Percentiles rank a stretch among this genome's conserved stretches.
phyloP scores from a whole-genome alignment of 306 rosid species.

The Trichosanthes truncata region DNA sequence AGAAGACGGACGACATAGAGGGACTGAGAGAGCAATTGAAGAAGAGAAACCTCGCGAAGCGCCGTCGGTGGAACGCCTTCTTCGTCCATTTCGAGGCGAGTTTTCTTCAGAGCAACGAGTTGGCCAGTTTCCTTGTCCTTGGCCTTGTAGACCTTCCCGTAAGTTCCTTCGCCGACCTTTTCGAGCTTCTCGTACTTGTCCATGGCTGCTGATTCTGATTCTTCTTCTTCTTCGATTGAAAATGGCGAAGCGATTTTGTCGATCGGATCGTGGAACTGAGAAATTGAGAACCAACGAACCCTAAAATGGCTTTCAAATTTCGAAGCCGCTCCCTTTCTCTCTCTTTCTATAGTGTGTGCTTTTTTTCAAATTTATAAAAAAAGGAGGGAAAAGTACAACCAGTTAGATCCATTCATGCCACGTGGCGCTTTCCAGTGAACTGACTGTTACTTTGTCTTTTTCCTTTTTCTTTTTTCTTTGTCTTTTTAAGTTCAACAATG shows the following conservation, averaged over 20 bases:
- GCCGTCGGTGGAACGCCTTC: constrained; percentile 96
- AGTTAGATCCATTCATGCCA: not conserved
- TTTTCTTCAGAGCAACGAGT: constrained; percentile 78
- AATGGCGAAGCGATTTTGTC: not conserved
- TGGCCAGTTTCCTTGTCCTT: constrained; percentile 67
- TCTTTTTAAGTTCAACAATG: no score
- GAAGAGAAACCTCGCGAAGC: constrained; percentile 81
- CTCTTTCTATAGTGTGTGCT: not conserved
- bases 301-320: not conserved
- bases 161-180: constrained; percentile 96
- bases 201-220: constrained; percentile 24
- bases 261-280: not conserved
- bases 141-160: constrained; percentile 94
- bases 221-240: not conserved
- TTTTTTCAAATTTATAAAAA: constrained; percentile 1
- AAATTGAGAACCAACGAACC: not conserved
- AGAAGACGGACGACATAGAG: constrained; percentile 82
- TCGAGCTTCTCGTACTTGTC: constrained; percentile 92
- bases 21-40: constrained; percentile 86
- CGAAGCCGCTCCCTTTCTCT: not conserved
- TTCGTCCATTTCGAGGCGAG: constrained; percentile 92
- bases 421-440: not conserved
- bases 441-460: not conserved
- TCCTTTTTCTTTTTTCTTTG: not conserved
- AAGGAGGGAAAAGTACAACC: not conserved